Evolutionary conservation across 176 grass and related monocot genomes (phyloP).

Genomic region (Elymus sibiricus): DNA sequence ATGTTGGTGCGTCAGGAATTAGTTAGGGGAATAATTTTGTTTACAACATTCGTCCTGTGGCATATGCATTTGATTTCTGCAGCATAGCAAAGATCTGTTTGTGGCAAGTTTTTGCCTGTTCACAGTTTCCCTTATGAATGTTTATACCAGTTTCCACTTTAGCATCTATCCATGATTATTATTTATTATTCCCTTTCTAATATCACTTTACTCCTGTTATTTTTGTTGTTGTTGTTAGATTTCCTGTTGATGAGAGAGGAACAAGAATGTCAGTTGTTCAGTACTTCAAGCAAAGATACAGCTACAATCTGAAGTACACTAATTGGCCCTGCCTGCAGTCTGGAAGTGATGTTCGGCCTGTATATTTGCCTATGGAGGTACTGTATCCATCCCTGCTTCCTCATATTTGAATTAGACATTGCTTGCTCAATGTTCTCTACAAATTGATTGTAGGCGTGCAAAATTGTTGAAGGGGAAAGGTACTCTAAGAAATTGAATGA

Average conservation of each 20-base stretch:
- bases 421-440: background rate
- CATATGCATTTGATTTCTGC: background rate
- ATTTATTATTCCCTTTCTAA: background rate
- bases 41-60: background rate
- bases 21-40: background rate
- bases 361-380: constrained; percentile 84
- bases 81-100: background rate
- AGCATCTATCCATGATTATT: background rate
- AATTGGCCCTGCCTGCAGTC: constrained; percentile 70
- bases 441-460: constrained; percentile 51
- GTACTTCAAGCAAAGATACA: constrained; percentile 66
- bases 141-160: background rate
- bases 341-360: constrained; percentile 61
- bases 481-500: constrained; percentile 81
- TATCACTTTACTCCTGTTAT: background rate
- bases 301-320: constrained; percentile 32
- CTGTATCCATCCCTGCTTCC: background rate
- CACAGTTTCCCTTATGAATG: background rate
- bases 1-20: too few species aligned
- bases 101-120: background rate
- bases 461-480: constrained; percentile 78
- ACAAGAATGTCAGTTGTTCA: constrained; percentile 49
- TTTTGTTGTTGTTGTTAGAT: constrained; percentile 37
- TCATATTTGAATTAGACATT: background rate
- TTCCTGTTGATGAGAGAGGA: constrained; percentile 55